Base-by-base conservation (phyloP, 352 stramenopile genomes). In the Globisporangium iwayamae region DNA sequence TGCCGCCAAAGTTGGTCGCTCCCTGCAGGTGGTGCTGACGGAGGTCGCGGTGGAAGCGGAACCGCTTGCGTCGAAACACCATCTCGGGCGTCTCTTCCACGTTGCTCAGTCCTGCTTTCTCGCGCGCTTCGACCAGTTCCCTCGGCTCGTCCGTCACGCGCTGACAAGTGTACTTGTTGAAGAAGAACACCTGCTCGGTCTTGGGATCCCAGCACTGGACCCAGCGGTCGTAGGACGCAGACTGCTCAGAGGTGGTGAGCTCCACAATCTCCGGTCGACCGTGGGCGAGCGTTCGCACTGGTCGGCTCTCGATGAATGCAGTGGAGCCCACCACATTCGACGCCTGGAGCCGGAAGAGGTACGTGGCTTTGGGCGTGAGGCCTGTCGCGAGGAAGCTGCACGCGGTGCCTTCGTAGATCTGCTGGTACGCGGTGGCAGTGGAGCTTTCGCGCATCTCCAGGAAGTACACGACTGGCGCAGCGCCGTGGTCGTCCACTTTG, bases 121-220 rank as follows among this genome's bases (percentile, higher is more conserved):
- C 67, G 9, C 83, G 65, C 2, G 76, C 75, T 6, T 73, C 68
- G 0, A 57, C 59, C 1, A 93, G 34, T 28, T 93, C 85, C 8
- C 45, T 65, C 18, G 81, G 81, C 48, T 91, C 82, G 4, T 85
- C 71, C 0, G 70, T 86, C 38, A 88, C 81, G 14, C 77, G 82
- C 62, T 91, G 81, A 39, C 79, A 86, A 4, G 83, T 92, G 32
- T 85, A 91, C 67, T 89, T 89, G 71, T 96, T 93, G 72, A 95
- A 96, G 70, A 87, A 96, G 66, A 96, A 96, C 0, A 94, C 81
- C 60, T 91, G 74, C 63, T 96, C 85, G 9, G 84, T 77, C 64
- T 87, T 90, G 38, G 76, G 76, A 41, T 96, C 89, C 89, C 89
- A 96, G 72, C 87, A 96, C 63, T 93, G 85, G 10, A 95, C 78